phyloP scores from a whole-genome alignment of 306 rosid genomes.

The Quercus gilva region DNA sequence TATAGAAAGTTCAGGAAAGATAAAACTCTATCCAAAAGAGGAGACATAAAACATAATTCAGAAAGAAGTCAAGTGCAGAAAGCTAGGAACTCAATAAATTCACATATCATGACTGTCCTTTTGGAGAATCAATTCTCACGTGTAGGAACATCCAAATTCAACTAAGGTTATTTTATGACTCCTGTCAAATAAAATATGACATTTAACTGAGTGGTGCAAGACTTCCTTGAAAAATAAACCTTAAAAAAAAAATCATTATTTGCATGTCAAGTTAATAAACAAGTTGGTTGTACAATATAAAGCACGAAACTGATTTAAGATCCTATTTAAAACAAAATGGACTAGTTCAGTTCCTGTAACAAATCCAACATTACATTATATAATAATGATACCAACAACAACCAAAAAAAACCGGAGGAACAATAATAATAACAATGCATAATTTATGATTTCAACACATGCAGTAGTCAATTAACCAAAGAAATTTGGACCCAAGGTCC shows the following conservation, averaged over 20 bases:
- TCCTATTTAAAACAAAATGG: too few relatives aligned
- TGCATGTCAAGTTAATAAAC: neutral
- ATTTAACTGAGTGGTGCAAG: neutral
- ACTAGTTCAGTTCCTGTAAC: too few relatives aligned
- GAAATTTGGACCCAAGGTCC: too few relatives aligned
- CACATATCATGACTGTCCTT: neutral
- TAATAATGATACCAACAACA: too few relatives aligned
- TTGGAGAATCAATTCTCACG: neutral
- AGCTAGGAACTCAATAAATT: neutral
- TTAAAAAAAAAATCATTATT: neutral
- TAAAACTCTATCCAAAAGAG: neutral
- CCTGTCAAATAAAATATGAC: neutral
- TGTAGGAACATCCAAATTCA: neutral
- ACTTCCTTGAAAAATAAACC: neutral
- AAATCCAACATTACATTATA: too few relatives aligned
- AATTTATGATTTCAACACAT: too few relatives aligned
- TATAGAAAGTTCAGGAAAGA: neutral
- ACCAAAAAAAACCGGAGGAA: too few relatives aligned
- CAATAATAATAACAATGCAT: too few relatives aligned
- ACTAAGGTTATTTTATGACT: neutral
- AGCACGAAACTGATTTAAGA: neutral
- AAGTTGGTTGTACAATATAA: neutral
- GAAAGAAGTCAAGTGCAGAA: neutral
- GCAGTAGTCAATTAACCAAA: too few relatives aligned
- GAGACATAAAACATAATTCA: slow-evolving; percentile 5